These are phyloP conservation scores for Fonsecaea pedrosoi DNA, from an alignment of 2,329 filamentous ascomycete species.

Conservation along the genomic window DNA sequence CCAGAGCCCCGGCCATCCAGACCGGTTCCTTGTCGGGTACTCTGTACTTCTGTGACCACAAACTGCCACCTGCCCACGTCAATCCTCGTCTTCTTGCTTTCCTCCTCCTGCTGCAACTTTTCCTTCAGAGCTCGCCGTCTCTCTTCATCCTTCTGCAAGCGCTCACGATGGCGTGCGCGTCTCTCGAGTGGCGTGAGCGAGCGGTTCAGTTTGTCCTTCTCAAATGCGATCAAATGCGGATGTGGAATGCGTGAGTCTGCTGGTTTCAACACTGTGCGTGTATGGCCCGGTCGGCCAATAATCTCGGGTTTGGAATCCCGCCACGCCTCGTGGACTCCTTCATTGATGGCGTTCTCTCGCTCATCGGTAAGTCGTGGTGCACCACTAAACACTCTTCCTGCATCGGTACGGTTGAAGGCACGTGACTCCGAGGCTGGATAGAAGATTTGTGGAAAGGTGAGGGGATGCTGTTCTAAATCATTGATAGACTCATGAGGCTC, in stretches of 20 bases:
- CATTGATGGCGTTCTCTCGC: conserved; percentile 44
- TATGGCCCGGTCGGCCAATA: conserved; percentile 51
- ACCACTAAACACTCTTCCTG: conserved; percentile 65
- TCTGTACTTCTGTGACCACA: conserved; percentile 61
- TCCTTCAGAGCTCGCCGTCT: conserved; percentile 53
- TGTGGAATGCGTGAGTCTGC: conserved; percentile 70
- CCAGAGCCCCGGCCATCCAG: conserved; percentile 58
- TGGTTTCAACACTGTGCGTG: conserved; percentile 62
- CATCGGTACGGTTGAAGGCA: conserved; percentile 69
- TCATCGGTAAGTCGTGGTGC: conserved; percentile 50
- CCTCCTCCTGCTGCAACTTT: conserved; percentile 52
- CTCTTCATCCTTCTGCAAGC: conserved; percentile 50
- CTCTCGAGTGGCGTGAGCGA: conserved; percentile 47
- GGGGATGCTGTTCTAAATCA: conserved; percentile 66
- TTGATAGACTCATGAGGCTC: conserved; percentile 66
- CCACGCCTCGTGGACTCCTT: conserved; percentile 40
- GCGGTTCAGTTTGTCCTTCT: conserved; percentile 52
- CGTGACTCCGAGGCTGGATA: conserved; percentile 69
- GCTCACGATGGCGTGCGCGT: conserved; percentile 52
- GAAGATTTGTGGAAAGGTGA: conserved; percentile 64
- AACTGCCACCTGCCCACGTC: conserved; percentile 64
- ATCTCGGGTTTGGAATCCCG: conserved; percentile 46
- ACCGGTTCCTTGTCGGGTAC: conserved; percentile 63
- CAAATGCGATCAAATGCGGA: conserved; percentile 62
- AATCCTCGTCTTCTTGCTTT: conserved; percentile 40